Evolutionary conservation across 148 eudicot species (phyloP).

Genomic region (Rhododendron vialii): DNA sequence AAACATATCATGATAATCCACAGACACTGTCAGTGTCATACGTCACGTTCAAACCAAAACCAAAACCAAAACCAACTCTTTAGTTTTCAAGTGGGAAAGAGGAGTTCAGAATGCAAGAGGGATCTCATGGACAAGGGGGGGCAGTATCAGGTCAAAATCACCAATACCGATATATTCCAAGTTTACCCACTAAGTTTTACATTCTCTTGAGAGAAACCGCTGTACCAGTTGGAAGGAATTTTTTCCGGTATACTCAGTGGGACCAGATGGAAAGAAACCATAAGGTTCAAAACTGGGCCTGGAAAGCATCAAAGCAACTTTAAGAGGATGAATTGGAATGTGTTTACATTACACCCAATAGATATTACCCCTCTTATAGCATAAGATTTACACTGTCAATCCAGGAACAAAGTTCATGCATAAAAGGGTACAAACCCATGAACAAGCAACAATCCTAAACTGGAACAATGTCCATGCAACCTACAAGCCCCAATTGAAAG

Average conservation of each 20-base stretch:
- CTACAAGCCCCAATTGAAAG: background rate
- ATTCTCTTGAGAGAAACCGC: background rate
- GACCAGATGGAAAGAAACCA: background rate
- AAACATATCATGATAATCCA: background rate
- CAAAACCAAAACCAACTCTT: background rate
- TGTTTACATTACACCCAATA: background rate
- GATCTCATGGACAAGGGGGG: background rate
- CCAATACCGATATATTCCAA: background rate
- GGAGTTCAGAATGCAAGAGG: background rate
- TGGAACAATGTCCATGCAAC: background rate
- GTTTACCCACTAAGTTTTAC: background rate
- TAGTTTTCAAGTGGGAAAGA: background rate
- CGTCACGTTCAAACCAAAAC: background rate
- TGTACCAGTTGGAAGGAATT: background rate
- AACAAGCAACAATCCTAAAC: background rate
- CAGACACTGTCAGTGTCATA: background rate
- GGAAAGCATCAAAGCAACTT: background rate
- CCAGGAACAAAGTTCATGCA: background rate
- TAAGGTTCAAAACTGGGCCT: background rate
- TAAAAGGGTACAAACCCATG: background rate
- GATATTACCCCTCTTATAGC: background rate
- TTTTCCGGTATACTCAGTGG: background rate
- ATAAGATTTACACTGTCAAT: background rate
- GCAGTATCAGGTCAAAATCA: background rate
- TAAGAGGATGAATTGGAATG: background rate